Conservation (phyloP, 2,329 filamentous ascomycete species). For the Arachnomyces sp. region DNA sequence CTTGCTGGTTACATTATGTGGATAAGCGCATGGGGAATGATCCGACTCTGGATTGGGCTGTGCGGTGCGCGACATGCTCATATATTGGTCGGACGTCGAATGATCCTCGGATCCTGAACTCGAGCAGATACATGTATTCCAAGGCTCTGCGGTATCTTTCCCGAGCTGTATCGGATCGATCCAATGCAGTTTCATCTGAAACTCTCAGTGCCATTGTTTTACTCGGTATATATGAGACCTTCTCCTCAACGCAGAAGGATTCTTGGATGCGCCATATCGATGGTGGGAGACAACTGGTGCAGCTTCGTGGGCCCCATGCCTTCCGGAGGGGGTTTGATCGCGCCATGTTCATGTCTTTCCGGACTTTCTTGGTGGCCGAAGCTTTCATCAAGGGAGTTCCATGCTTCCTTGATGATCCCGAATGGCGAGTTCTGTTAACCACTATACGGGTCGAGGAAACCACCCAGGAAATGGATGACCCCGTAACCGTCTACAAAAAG, state of each 20-base stretch:
- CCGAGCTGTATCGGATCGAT: slow-evolving; percentile 17
- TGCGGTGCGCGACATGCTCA: slow-evolving; percentile 23
- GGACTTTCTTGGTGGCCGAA: slow-evolving; percentile 27
- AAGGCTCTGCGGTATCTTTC: slow-evolving; percentile 23
- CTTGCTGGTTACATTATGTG: slow-evolving; percentile 23
- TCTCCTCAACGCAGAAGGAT: slow-evolving; percentile 26
- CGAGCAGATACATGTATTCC: slow-evolving; percentile 23
- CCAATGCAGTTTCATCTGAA: slow-evolving; percentile 23
- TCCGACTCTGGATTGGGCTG: slow-evolving; percentile 16
- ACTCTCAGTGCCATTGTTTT: slow-evolving; percentile 27
- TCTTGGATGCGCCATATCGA: slow-evolving; percentile 31
- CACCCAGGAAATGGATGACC: slow-evolving; percentile 19
- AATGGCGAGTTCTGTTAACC: slow-evolving; percentile 25
- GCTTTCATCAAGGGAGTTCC: slow-evolving; percentile 24
- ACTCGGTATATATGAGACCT: slow-evolving; percentile 30
- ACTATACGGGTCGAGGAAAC: slow-evolving; percentile 23
- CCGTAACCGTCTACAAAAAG: slow-evolving; percentile 22
- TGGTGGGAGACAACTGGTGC: slow-evolving; percentile 27
- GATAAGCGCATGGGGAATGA: slow-evolving; percentile 14
- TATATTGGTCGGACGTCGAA: slow-evolving; percentile 21
- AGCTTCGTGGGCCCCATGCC: slow-evolving; percentile 23
- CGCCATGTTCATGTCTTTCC: slow-evolving; percentile 27
- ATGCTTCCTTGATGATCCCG: slow-evolving; percentile 28
- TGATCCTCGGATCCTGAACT: slow-evolving; percentile 18
- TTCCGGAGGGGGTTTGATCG: slow-evolving; percentile 28